Base-by-base conservation (phyloP, 805 yeast species). In the Grigorovia jiainica region DNA sequence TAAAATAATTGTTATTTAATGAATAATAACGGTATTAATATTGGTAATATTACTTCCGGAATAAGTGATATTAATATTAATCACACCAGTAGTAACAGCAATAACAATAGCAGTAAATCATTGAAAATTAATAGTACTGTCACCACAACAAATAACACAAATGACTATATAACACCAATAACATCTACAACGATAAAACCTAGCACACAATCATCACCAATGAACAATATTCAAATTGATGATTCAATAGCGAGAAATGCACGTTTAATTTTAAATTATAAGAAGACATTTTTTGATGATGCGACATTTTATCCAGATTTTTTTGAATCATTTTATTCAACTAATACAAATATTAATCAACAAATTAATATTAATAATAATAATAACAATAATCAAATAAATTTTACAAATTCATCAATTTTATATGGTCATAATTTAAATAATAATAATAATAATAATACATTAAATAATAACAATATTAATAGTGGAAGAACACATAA, bases 211-310 rank as follows among this genome's bases (percentile, higher is more conserved):
- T n/a, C n/a, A n/a, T n/a, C n/a, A n/a, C n/a, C n/a, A n/a, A n/a
- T n/a, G n/a, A n/a, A n/a, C n/a, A n/a, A 27, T 13, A 27, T 27
- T 8, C 31, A 27, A 11, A 21, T 43, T n/a, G 57, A 53, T 30
- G 60, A 57, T 34, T 46, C 56, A 4, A 25, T 45, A 7, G 47
- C 49, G 8, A 49, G 59, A 44, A 51, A 52, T 39, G 59, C 56
- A n/a, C 51, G 61, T 42, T 36, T 47, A 25, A 49, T 51, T 34
- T 42, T 58, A 9, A 55, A 58, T 39, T 47, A 45, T 39, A 55
- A 52, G 43, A 58, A 57, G 37, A 50, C 59, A 3, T 58, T 58
- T 27, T 43, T 47, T 31, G 61, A 57, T 45, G 63, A 58, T 40
- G 48, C 52, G 6, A 36, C 51, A 23, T 58, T 57, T 40, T 55